Evolutionary conservation across 2,329 filamentous ascomycete genomes (phyloP).

Genomic region (Stenocarpella maydis): DNA sequence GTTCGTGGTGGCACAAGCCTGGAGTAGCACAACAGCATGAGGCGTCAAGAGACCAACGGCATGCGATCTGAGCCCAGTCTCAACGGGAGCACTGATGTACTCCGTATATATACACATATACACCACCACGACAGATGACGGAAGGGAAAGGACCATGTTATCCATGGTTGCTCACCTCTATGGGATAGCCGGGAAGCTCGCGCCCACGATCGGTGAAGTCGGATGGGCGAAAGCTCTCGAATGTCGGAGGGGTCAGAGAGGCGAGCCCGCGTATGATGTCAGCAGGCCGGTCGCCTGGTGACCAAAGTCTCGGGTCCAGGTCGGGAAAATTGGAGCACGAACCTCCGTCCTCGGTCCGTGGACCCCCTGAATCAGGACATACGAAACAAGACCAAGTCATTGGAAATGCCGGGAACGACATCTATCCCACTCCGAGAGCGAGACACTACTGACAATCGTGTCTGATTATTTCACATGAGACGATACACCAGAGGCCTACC

Average conservation of each 20-base stretch:
- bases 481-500: no score
- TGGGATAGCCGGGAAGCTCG: neutral
- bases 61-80: neutral
- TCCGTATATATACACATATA: neutral
- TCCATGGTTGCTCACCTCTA: neutral
- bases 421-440: no score
- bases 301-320: constrained; percentile 1
- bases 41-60: neutral
- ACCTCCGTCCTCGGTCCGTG: neutral
- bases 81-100: no score
- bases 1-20: neutral
- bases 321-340: constrained; percentile 27
- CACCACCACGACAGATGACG: neutral
- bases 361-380: neutral
- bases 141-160: neutral
- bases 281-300: neutral
- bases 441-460: no score
- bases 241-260: neutral
- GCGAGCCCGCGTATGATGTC: constrained; percentile 9
- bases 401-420: no score
- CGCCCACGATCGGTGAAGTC: neutral
- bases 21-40: neutral
- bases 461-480: no score
- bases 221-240: neutral
- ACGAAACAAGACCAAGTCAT: no score